phyloP scores from a whole-genome alignment of 345 rosid species.

The Acer yangbiense region DNA sequence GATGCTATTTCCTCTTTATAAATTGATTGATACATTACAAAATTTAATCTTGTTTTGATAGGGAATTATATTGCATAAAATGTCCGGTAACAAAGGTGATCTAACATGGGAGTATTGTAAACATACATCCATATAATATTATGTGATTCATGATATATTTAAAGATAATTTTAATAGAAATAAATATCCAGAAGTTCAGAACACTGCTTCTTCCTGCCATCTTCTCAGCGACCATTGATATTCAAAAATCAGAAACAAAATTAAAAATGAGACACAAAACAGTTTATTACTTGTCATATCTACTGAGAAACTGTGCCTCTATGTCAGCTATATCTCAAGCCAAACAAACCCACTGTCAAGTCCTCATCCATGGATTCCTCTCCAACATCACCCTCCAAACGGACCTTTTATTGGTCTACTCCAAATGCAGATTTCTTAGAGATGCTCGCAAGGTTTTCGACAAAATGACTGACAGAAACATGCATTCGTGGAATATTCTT shows the following conservation, averaged over 20 bases:
- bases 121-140: too few species aligned
- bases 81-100: too few species aligned
- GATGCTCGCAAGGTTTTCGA: conserved; percentile 26
- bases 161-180: too few species aligned
- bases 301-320: conserved; percentile 18
- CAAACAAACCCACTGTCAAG: conserved; percentile 28
- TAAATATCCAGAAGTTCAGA: too few species aligned
- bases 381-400: conserved; percentile 23
- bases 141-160: too few species aligned
- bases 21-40: too few species aligned
- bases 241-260: not conserved
- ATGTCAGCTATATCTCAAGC: not conserved
- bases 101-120: too few species aligned
- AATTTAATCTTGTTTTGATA: too few species aligned
- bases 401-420: conserved; percentile 18
- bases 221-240: not conserved
- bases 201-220: too few species aligned
- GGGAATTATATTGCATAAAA: too few species aligned
- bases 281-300: conserved; percentile 4
- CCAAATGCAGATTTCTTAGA: conserved; percentile 12
- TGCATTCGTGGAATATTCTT: conserved; percentile 36
- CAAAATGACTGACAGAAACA: conserved; percentile 18
- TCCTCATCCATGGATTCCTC: conserved; percentile 10
- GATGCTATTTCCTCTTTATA: too few species aligned
- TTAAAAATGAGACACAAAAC: conserved; percentile 11